phyloP scores from a whole-genome alignment of 2,329 filamentous ascomycete species.

The Ophiosphaerella herpotricha region DNA sequence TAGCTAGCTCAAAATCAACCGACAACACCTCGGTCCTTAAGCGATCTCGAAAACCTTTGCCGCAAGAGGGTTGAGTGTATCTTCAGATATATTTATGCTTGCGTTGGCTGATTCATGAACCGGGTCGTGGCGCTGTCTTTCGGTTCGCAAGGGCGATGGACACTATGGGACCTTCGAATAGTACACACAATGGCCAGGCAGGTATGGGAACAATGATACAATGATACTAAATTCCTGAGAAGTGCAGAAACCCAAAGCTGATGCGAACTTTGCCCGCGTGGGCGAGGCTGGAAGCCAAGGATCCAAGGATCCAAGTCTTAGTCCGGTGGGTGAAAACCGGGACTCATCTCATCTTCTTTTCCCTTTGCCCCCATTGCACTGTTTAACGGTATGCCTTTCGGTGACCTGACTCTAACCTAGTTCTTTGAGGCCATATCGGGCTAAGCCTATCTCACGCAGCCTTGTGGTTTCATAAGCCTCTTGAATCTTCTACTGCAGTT shows the following conservation, averaged over 20 bases:
- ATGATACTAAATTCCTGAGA: not conserved
- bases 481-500: not conserved
- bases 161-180: no score
- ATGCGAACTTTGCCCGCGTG: not conserved
- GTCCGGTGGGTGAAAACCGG: not conserved
- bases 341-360: not conserved
- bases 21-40: no score
- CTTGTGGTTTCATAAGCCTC: constrained; percentile 1
- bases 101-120: no score
- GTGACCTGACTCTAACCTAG: not conserved
- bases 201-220: no score
- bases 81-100: no score
- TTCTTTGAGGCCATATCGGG: constrained; percentile 1
- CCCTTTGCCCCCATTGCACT: not conserved
- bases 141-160: no score
- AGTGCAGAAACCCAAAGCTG: not conserved
- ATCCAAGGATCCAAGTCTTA: not conserved
- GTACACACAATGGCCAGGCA: no score
- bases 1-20: no score
- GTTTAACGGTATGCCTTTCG: not conserved
- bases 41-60: no score
- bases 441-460: not conserved
- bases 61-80: no score
- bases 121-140: no score
- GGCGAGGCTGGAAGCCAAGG: not conserved